Base-by-base conservation (phyloP, 108 stramenopile genomes). In the Stephanodiscus minutulus region DNA sequence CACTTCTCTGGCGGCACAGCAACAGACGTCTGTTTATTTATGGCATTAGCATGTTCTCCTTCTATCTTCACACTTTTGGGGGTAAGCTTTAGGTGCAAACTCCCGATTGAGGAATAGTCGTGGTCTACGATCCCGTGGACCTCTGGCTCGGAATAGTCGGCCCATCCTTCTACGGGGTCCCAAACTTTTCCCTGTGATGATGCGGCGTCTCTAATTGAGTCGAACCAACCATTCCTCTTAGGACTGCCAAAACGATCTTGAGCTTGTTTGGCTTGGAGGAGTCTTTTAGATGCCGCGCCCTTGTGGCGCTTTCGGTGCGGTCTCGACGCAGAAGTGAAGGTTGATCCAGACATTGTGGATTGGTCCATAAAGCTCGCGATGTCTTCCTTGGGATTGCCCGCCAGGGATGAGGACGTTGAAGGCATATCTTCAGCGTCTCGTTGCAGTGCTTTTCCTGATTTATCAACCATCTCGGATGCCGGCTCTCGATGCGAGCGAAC, bases 131-230 rank as follows among this genome's bases (percentile, higher is more conserved):
- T 64, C 29, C 62, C 43, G 5, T 47, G 17, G 29, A 29, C 17
- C 33, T 83, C 78, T 35, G 83, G 85, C 31, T 87, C 83, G 6
- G 64, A 36, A 37, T 89, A 93, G 61, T 90, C 85, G 18, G 79
- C 72, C 85, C 86, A 90, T 13, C 92, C 92, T 1, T 53, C 46
- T 44, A 83, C 67, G 3, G 92, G 89, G 63, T 90, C 87, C 92
- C 92, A 93, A 17, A 71, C 74, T 46, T 78, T 74, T 11, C 80
- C 79, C 41, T 76, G 80, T 21, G 25, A 64, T 2, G 85, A 78
- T 18, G 92, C 87, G 6, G 74, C 92, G 1, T 68, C 83, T 50
- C 82, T 72, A 25, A 93, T 90, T 6, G 89, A 85, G 55, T 86
- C 88, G 37, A 89, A 73, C 92, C 92, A 93, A 17, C 92, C 92